Evolutionary conservation across 768 basidiomycete genomes (phyloP).

Genomic region (Mycena polygramma): DNA sequence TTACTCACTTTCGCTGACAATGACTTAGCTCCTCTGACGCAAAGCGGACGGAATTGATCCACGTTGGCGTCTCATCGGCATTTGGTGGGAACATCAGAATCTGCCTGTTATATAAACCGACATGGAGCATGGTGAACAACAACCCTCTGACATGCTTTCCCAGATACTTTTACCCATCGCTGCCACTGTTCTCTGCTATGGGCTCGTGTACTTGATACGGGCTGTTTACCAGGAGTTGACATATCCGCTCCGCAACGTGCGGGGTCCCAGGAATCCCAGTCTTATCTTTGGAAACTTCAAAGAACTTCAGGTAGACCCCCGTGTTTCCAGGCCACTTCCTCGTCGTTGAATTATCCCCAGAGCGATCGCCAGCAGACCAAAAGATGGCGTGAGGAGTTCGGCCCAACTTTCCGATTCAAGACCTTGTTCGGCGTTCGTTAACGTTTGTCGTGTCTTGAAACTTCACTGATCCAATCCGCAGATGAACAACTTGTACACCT

Average conservation of each 20-base stretch:
- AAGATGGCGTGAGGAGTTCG: conserved; percentile 54
- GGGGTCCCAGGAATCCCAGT: conserved; percentile 49
- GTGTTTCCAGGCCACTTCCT: neutral
- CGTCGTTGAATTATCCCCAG: neutral
- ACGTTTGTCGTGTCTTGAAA: neutral
- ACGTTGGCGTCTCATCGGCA: too few species aligned
- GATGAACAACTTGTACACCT: conserved; percentile 53
- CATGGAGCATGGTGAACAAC: neutral
- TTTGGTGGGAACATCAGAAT: too few species aligned
- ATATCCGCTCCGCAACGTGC: conserved; percentile 50
- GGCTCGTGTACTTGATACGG: conserved; percentile 34
- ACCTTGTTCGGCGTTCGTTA: conserved; percentile 48
- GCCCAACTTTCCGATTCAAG: conserved; percentile 47
- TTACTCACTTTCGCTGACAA: too few species aligned
- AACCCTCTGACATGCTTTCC: conserved; percentile 8
- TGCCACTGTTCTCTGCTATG: conserved; percentile 20
- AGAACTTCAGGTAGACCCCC: conserved; percentile 35
- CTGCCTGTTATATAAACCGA: neutral
- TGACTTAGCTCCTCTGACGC: too few species aligned
- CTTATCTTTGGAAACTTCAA: conserved; percentile 49
- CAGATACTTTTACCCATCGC: conserved; percentile 22
- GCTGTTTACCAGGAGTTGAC: conserved; percentile 23
- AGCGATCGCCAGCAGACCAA: conserved; percentile 38
- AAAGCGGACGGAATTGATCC: too few species aligned
- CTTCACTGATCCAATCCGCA: conserved; percentile 27